These are phyloP conservation scores for Proliferodiscus dingleyae DNA, from an alignment of 2,329 filamentous ascomycete genomes.

Conservation along the genomic window DNA sequence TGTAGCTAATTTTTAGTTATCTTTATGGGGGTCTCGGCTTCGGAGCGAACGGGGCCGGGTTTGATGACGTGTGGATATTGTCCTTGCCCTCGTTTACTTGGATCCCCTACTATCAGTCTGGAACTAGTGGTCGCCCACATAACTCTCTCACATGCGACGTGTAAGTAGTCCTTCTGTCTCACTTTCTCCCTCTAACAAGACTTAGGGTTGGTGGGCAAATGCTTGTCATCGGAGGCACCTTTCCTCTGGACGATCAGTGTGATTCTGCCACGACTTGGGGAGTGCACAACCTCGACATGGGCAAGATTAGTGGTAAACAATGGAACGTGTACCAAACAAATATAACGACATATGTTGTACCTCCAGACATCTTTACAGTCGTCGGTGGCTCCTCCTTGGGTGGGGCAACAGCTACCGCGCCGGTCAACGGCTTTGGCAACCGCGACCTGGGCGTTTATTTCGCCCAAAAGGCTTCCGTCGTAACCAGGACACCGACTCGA, in stretches of 20 bases:
- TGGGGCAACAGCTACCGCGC: slow-evolving; percentile 48
- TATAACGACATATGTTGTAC: slow-evolving; percentile 49
- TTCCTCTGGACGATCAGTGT: slow-evolving; percentile 45
- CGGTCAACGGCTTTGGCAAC: slow-evolving; percentile 45
- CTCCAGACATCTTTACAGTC: slow-evolving; percentile 43
- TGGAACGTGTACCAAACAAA: slow-evolving; percentile 49
- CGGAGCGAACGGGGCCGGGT: slow-evolving; percentile 43
- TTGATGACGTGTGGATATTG: slow-evolving; percentile 58
- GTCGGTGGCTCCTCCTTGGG: slow-evolving; percentile 48
- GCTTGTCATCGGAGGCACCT: slow-evolving; percentile 57
- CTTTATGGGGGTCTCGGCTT: slow-evolving; percentile 56
- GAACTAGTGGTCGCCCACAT: slow-evolving; percentile 41
- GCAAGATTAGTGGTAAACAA: slow-evolving; percentile 42
- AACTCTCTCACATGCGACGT: slow-evolving; percentile 56
- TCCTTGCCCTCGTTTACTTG: slow-evolving; percentile 59
- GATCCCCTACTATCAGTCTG: slow-evolving; percentile 46
- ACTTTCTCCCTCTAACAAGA: not conserved
- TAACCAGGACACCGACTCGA: slow-evolving; percentile 47
- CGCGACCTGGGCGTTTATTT: slow-evolving; percentile 50
- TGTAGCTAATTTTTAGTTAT: slow-evolving; percentile 41
- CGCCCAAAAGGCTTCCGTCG: slow-evolving; percentile 42
- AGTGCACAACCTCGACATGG: slow-evolving; percentile 51
- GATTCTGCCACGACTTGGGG: slow-evolving; percentile 50
- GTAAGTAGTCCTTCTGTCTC: not conserved
- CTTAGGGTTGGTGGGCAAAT: slow-evolving; percentile 48